Percentiles rank a stretch among this genome's conserved stretches.
These are phyloP conservation scores for Leccinellum rugosiceps DNA, from an alignment of 768 basidiomycete genomes.

Conservation along the genomic window DNA sequence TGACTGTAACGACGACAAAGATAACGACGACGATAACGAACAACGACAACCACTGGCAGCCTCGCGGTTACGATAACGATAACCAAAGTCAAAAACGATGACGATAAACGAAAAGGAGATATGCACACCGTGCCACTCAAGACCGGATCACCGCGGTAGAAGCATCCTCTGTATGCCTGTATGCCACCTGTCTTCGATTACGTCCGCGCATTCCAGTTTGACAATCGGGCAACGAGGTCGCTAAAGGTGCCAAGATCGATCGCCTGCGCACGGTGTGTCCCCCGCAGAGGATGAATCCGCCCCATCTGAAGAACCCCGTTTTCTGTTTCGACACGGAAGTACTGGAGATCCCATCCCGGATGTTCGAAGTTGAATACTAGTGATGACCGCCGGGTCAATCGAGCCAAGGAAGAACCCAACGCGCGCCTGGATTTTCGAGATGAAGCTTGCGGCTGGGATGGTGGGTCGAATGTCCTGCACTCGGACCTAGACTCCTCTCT, in stretches of 20 bases:
- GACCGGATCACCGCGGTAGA: constrained; percentile 71
- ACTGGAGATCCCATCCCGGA: constrained; percentile 26
- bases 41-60: too few species aligned
- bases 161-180: constrained; percentile 47
- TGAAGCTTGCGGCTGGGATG: constrained; percentile 17
- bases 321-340: constrained; percentile 64
- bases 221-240: constrained; percentile 58
- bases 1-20: neutral
- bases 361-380: neutral
- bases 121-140: constrained; percentile 52
- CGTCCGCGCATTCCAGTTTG: constrained; percentile 55
- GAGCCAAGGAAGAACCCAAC: neutral
- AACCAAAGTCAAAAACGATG: too few species aligned
- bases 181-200: constrained; percentile 58
- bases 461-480: constrained; percentile 14
- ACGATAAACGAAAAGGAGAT: neutral
- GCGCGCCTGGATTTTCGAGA: constrained; percentile 26
- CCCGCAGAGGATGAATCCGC: constrained; percentile 71
- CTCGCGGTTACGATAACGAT: neutral
- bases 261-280: constrained; percentile 59
- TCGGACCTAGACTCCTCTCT: neutral
- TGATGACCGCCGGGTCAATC: too few species aligned
- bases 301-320: constrained; percentile 68
- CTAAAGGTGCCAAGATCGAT: constrained; percentile 59
- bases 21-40: neutral